phyloP scores from a whole-genome alignment of 2,329 filamentous ascomycete species.

The Fusarium tuaranense region DNA sequence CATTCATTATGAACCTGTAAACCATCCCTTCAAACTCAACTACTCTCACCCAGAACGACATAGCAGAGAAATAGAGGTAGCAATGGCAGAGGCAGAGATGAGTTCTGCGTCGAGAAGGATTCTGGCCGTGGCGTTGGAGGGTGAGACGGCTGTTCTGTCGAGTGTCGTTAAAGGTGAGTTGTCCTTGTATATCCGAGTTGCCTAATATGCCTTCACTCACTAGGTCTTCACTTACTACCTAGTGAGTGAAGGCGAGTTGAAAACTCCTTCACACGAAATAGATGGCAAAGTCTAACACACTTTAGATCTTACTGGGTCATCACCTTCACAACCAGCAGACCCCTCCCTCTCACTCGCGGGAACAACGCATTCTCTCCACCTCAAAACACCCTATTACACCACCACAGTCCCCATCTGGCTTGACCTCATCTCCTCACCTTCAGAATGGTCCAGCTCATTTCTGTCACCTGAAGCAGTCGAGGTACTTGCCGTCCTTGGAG shows the following conservation, averaged over 20 bases:
- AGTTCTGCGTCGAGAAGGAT: slow-evolving; percentile 58
- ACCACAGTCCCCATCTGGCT: slow-evolving; percentile 74
- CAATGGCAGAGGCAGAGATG: slow-evolving; percentile 36
- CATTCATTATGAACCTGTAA: slow-evolving; percentile 37
- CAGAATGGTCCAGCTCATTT: slow-evolving; percentile 70
- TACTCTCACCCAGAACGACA: neutral
- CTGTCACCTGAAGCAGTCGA: slow-evolving; percentile 71
- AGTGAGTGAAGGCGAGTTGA: neutral
- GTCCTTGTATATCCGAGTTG: neutral
- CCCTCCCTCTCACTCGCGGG: slow-evolving; percentile 64
- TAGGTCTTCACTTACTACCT: neutral
- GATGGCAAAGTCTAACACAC: neutral
- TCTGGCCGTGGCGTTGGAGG: slow-evolving; percentile 66
- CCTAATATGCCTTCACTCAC: neutral
- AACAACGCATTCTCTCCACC: slow-evolving; percentile 65
- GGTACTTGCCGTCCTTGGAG: slow-evolving; percentile 71
- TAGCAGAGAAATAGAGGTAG: neutral
- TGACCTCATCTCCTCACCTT: slow-evolving; percentile 66
- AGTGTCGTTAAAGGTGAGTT: slow-evolving; percentile 65
- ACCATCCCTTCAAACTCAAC: slow-evolving; percentile 13
- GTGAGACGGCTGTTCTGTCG: slow-evolving; percentile 59
- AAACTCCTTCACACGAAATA: neutral
- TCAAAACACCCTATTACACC: slow-evolving; percentile 72
- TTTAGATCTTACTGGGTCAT: slow-evolving; percentile 65
- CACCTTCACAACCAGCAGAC: slow-evolving; percentile 50